Evolutionary conservation across 169 alveolate species (phyloP), one percentile per base, ranked within the genome.

Genomic region (Cryptosporidium sp.): DNA sequence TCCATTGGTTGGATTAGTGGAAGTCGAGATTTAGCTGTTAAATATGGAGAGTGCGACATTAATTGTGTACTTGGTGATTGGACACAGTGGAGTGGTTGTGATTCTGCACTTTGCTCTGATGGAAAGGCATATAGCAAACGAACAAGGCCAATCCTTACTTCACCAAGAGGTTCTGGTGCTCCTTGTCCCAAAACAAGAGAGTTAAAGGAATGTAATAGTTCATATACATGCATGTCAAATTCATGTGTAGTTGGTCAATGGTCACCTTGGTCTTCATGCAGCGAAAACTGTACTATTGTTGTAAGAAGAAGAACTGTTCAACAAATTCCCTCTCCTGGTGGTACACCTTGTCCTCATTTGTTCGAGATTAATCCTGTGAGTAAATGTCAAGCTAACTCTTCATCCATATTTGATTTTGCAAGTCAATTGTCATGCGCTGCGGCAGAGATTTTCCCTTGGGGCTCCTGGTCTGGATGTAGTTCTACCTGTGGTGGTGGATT

Each of bases 61-160:
- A 80, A 67, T 10, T 80, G 89, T 48, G 89, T 80, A 0, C 51
- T 80, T n/a, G 89, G 89, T 9, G 75, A 80, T n/a, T 80, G 89
- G 89, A 21, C 89, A 23, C 21, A 45, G 26, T 80, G 89, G 89
- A 62, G 69, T 29, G 80, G 89, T 7, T 80, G 89, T 44, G 56
- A 80, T n/a, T 62, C 73, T 10, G 89, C 89, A 10, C 16, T 61
- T 16, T 80, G 89, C 56, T 21, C 39, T 10, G 80, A 80, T 9
- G 89, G 89, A 0, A 60, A 65, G 52, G 89, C 80, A 26, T 80
- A 61, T 62, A 80, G 89, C 68, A 60, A 80, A 7, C 56, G 89
- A 42, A 44, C 37, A 12, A 37, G 89, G 12, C 75, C 73, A 18
- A 31, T 80, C 4, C 3, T 80, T 1, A 80, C 89, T 39, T 80